Evolutionary conservation across 2,329 filamentous ascomycete genomes (phyloP), one percentile per base, ranked within the genome.

Genomic region (Fusarium sp.): DNA sequence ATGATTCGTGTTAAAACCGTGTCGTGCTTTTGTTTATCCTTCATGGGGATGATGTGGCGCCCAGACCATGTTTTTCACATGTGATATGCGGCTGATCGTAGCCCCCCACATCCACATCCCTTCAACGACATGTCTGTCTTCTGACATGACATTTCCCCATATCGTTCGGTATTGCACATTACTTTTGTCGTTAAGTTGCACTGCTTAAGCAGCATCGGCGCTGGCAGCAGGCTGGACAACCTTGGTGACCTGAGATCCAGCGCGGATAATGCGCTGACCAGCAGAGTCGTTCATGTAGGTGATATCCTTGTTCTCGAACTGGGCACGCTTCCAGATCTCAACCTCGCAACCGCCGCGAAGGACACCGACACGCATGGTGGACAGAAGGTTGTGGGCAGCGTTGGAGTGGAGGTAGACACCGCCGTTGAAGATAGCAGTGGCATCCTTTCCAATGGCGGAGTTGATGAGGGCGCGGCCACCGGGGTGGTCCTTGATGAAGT

Each of bases 371-470:
- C 92, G 85, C 91, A 95, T 95, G 67, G 91, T 95, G 8, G 90
- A 93, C 63, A 96, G 84, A 59, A 95, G 78, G 79, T 96, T 96
- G 83, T 96, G 92, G 32, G 92, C 92, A 52, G 91, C 92, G 78
- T 96, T 96, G 75, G 89, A 92, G 82, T 96, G 92, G 75, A 89
- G 85, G 81, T 96, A 96, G 61, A 96, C 90, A 78, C 92, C 92
- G 65, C 92, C 92, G 77, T 96, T 96, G 85, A 96, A 96, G 78
- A 93, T 92, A 69, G 91, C 90, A 14, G 92, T 95, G 51, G 91
- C 91, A 63, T 96, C 92, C 81, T 95, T 95, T 75, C 92, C 92
- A 53, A 96, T 85, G 46, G 88, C 91, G 25, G 89, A 90, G 66
- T 81, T 86, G 79, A 96, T 95, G 79, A 96, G 88, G 37, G 91